Percentiles rank a stretch among this genome's conserved stretches.
These are phyloP conservation scores for Psilocybe azurescens DNA, from an alignment of 768 basidiomycete species.

Conservation along the genomic window DNA sequence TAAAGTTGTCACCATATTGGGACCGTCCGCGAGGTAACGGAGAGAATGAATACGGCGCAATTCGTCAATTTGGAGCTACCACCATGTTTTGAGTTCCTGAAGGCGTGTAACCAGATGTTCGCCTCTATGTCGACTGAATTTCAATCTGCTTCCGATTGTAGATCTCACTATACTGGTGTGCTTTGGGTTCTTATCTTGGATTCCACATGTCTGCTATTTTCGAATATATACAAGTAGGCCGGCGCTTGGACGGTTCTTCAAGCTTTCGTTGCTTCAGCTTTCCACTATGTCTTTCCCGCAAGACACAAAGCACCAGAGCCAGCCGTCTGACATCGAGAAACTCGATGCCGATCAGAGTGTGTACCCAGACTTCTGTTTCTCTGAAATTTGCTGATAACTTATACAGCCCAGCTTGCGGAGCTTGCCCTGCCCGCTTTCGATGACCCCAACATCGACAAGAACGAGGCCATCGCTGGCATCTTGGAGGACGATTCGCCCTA, in stretches of 20 bases:
- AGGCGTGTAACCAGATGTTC: constrained; percentile 20
- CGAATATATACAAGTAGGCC: constrained; percentile 34
- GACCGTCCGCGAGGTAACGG: constrained; percentile 21
- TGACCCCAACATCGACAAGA: constrained; percentile 60
- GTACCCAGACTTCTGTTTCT: not conserved
- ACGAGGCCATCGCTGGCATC: constrained; percentile 45
- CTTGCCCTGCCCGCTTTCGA: constrained; percentile 47
- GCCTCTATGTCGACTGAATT: constrained; percentile 11
- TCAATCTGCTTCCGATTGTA: constrained; percentile 20
- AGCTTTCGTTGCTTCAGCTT: constrained; percentile 30
- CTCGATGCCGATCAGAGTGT: constrained; percentile 19
- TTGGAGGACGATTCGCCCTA: constrained; percentile 73
- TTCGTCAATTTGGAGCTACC: constrained; percentile 15
- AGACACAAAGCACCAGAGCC: constrained; percentile 32
- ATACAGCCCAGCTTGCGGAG: constrained; percentile 32
- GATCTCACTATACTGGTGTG: constrained; percentile 17
- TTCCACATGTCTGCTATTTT: constrained; percentile 29
- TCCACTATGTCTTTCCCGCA: constrained; percentile 35
- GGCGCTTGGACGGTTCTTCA: constrained; percentile 12
- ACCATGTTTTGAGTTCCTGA: constrained; percentile 24
- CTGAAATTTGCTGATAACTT: constrained; percentile 7
- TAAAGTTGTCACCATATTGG: constrained; percentile 10
- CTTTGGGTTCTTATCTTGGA: constrained; percentile 28
- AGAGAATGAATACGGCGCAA: constrained; percentile 14
- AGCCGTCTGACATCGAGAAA: constrained; percentile 38